A percentile compares a stretch with the other conserved stretches of the same genome.
These are phyloP conservation scores for Pluteus cervinus DNA, from an alignment of 768 basidiomycete genomes.

Conservation along the genomic window DNA sequence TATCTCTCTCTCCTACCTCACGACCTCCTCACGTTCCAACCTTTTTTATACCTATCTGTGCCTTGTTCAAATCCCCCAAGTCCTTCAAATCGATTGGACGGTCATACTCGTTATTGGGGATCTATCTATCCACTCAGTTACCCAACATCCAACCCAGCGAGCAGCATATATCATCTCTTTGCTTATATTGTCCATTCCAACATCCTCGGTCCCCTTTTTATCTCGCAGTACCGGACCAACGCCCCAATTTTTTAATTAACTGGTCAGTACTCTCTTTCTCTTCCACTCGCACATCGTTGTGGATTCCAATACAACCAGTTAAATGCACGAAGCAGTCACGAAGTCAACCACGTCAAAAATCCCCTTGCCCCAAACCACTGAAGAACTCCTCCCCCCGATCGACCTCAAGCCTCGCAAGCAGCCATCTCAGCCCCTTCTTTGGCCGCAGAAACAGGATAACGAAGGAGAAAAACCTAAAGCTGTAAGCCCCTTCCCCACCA, in stretches of 20 bases:
- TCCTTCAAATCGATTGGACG: conserved; percentile 24
- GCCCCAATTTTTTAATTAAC: conserved; percentile 34
- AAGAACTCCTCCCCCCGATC: conserved; percentile 29
- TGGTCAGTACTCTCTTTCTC: conserved; percentile 25
- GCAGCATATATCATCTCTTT: too few species aligned
- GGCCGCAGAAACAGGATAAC: conserved; percentile 45
- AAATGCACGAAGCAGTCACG: conserved; percentile 71
- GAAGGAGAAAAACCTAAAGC: conserved; percentile 40
- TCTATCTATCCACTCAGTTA: conserved; percentile 18
- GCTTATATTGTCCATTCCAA: conserved; percentile 13
- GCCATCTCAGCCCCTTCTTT: conserved; percentile 35
- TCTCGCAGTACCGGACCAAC: conserved; percentile 19
- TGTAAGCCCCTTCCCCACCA: conserved; percentile 21
- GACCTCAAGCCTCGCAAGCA: conserved; percentile 24
- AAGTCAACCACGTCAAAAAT: conserved; percentile 39
- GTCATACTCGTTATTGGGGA: conserved; percentile 16
- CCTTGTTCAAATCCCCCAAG: conserved; percentile 13
- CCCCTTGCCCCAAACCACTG: conserved; percentile 25
- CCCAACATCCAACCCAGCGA: too few species aligned
- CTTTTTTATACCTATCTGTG: conserved; percentile 54
- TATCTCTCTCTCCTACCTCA: conserved; percentile 35
- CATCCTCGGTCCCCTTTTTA: conserved; percentile 11
- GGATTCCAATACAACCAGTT: conserved; percentile 40
- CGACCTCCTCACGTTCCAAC: conserved; percentile 48
- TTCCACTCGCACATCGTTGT: conserved; percentile 20